Conservation (phyloP, 176 grass and related monocot species). For the Tillandsia leiboldiana region DNA sequence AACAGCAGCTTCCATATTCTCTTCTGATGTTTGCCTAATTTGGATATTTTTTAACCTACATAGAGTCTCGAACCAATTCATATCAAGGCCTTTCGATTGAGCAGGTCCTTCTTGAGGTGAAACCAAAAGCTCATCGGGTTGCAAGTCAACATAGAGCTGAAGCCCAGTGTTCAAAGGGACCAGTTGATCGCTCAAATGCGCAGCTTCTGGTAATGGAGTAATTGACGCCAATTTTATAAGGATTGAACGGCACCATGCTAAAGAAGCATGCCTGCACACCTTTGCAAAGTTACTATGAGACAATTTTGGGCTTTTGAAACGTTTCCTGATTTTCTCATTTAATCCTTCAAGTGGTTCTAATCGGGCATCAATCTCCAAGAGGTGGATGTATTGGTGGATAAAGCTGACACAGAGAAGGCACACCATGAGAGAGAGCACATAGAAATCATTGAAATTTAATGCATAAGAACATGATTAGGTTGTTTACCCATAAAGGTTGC, state of each 20-base stretch:
- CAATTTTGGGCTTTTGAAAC: slow-evolving; percentile 94
- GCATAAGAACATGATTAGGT: slow-evolving; percentile 13
- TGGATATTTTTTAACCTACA: slow-evolving; percentile 79
- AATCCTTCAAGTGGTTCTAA: slow-evolving; percentile 74
- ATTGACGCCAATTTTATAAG: slow-evolving; percentile 84
- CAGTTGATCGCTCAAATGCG: slow-evolving; percentile 31
- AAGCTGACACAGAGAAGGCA: slow-evolving; percentile 46
- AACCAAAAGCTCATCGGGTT: slow-evolving; percentile 82
- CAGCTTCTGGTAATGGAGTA: slow-evolving; percentile 55
- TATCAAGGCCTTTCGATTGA: slow-evolving; percentile 88
- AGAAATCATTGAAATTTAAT: slow-evolving; percentile 9
- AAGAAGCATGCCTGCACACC: slow-evolving; percentile 92
- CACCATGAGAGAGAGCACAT: slow-evolving; percentile 15
- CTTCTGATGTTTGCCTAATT: slow-evolving; percentile 65
- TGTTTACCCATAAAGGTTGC: slow-evolving; percentile 70
- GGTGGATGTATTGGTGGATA: slow-evolving; percentile 93
- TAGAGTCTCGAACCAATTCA: slow-evolving; percentile 90
- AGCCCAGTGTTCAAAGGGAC: slow-evolving; percentile 39
- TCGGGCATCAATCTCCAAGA: slow-evolving; percentile 74
- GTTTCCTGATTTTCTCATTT: slow-evolving; percentile 93
- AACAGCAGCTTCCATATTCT: slow-evolving; percentile 85
- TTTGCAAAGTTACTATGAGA: slow-evolving; percentile 73
- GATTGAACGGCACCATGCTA: slow-evolving; percentile 87
- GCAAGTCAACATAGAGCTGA: slow-evolving; percentile 69
- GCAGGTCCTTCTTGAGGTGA: slow-evolving; percentile 56